Evolutionary conservation across 306 rosid genomes (phyloP).

Genomic region (Gillenia trifoliata): DNA sequence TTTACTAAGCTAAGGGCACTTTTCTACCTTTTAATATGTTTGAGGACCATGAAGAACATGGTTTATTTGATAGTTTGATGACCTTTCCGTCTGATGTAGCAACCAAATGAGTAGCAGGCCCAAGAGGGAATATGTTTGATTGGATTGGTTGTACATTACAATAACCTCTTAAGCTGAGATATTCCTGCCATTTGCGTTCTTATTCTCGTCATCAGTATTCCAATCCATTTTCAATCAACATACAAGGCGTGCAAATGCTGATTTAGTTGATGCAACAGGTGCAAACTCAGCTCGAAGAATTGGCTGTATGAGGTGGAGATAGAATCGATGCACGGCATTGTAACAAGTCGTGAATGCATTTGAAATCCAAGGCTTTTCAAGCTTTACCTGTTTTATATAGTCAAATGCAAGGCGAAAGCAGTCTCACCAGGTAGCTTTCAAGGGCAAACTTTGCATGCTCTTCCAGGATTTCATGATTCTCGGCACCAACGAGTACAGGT

Average conservation of each 20-base stretch:
- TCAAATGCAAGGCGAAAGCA: neutral
- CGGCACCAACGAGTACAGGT: neutral
- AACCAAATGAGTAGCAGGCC: neutral
- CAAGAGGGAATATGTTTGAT: neutral
- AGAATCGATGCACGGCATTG: neutral
- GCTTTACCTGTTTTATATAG: neutral
- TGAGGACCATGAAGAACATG: neutral
- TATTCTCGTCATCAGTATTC: neutral
- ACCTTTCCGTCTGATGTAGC: neutral
- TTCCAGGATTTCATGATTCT: too few relatives aligned
- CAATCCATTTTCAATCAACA: neutral
- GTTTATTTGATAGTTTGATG: neutral
- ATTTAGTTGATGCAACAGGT: conserved; percentile 26
- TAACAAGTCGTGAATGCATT: neutral
- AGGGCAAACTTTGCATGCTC: neutral
- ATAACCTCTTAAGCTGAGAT: neutral
- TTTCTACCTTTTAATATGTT: neutral
- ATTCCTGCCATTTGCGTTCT: neutral
- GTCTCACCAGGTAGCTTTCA: neutral
- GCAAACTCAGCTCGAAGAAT: conserved; percentile 17
- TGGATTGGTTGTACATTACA: neutral
- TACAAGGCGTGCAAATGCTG: conserved; percentile 9
- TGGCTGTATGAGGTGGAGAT: conserved; percentile 16
- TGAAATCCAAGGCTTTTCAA: neutral
- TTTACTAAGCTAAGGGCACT: neutral